A percentile compares a stretch with the other conserved stretches of the same genome.
These are phyloP conservation scores for Pseudocercospora macadamiae DNA, from an alignment of 2,329 filamentous ascomycete genomes.

Conservation along the genomic window DNA sequence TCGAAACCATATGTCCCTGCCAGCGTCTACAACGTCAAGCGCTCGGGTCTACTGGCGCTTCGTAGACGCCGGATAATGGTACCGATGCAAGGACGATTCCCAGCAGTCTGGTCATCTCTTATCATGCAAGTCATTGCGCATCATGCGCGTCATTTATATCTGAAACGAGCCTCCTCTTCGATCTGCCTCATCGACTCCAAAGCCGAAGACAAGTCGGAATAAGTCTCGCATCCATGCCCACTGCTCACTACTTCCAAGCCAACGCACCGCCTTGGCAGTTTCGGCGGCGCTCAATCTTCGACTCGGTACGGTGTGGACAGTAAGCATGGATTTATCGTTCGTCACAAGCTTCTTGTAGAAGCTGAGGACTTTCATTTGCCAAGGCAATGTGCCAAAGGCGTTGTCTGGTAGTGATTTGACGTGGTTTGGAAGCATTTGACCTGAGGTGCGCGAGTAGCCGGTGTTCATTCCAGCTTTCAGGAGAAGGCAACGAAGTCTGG, in stretches of 20 bases:
- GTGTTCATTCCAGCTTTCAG: slow-evolving; percentile 84
- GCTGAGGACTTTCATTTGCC: slow-evolving; percentile 72
- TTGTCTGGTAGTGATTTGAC: slow-evolving; percentile 74
- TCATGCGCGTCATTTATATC: slow-evolving; percentile 13
- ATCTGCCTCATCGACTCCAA: slow-evolving; percentile 73
- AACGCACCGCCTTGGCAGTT: slow-evolving; percentile 75
- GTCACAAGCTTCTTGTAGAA: slow-evolving; percentile 81
- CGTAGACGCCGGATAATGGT: slow-evolving; percentile 4
- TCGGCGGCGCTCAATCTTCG: slow-evolving; percentile 71
- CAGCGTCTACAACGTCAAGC: no score
- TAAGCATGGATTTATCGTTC: slow-evolving; percentile 69
- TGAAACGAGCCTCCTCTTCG: slow-evolving; percentile 27
- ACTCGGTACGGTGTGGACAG: slow-evolving; percentile 56
- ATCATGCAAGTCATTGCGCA: not conserved
- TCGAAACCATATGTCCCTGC: not conserved
- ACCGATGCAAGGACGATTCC: not conserved
- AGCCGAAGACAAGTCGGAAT: slow-evolving; percentile 82
- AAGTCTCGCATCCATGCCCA: slow-evolving; percentile 82
- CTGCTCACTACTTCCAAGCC: slow-evolving; percentile 72
- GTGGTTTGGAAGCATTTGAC: slow-evolving; percentile 68
- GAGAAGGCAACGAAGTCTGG: slow-evolving; percentile 75
- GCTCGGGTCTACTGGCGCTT: no score
- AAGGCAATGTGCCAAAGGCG: slow-evolving; percentile 73
- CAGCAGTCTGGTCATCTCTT: not conserved
- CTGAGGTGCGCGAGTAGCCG: slow-evolving; percentile 69